A percentile compares a stretch with the other conserved stretches of the same genome.
Conservation (phyloP, 2,329 filamentous ascomycete genomes). For the Alternaria postmessia region DNA sequence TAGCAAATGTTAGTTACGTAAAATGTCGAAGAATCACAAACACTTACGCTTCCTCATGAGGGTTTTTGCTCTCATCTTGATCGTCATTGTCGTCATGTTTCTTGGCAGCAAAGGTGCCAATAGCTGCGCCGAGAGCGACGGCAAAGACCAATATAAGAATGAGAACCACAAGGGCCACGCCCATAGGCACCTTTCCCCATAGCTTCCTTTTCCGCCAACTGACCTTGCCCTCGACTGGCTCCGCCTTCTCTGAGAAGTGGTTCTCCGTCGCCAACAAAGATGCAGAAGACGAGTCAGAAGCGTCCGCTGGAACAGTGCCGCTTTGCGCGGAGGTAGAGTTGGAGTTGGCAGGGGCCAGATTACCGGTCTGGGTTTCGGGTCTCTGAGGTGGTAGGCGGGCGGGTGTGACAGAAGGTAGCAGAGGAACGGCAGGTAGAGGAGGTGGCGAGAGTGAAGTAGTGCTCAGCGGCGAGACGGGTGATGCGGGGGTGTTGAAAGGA, state of each 20-base stretch:
- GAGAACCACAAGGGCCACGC: slow-evolving; percentile 57
- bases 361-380: slow-evolving; percentile 44
- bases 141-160: slow-evolving; percentile 57
- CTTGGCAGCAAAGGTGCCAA: slow-evolving; percentile 62
- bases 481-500: slow-evolving; percentile 36
- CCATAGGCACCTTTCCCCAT: slow-evolving; percentile 61
- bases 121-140: slow-evolving; percentile 61
- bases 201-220: slow-evolving; percentile 54
- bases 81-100: slow-evolving; percentile 30
- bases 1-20: slow-evolving; percentile 29
- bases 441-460: slow-evolving; percentile 29
- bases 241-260: slow-evolving; percentile 40
- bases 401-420: slow-evolving; percentile 35
- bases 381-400: slow-evolving; percentile 41
- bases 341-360: slow-evolving; percentile 26
- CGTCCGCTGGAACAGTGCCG: slow-evolving; percentile 32
- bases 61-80: slow-evolving; percentile 20
- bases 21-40: not conserved
- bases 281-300: slow-evolving; percentile 40
- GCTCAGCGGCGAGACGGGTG: slow-evolving; percentile 33
- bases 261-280: slow-evolving; percentile 37
- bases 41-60: slow-evolving; percentile 44
- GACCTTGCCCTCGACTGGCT: slow-evolving; percentile 28
- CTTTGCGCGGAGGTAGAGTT: slow-evolving; percentile 21
- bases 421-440: slow-evolving; percentile 29